Percentiles rank a stretch among this genome's conserved stretches.
These are phyloP conservation scores for Saccharum officinarum DNA, from an alignment of 176 grass and related monocot species.

Conservation along the genomic window DNA sequence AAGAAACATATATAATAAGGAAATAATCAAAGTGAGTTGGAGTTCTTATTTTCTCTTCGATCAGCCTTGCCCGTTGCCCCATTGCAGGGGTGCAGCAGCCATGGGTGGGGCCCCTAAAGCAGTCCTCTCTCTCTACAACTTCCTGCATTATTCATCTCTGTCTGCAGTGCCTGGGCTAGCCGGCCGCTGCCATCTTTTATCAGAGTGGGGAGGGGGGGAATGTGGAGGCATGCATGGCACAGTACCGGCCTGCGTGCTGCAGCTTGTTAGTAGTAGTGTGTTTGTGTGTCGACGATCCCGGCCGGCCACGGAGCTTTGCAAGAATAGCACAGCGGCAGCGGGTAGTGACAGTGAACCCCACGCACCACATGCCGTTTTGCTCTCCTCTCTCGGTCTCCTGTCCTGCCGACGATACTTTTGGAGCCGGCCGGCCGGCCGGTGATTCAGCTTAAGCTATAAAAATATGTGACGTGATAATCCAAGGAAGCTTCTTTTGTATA, in stretches of 20 bases:
- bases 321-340: not conserved
- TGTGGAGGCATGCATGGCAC: slow-evolving; percentile 76
- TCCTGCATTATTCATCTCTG: slow-evolving; percentile 61
- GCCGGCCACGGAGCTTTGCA: slow-evolving; percentile 29
- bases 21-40: slow-evolving; percentile 45
- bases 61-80: slow-evolving; percentile 29
- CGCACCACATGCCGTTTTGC: slow-evolving; percentile 61
- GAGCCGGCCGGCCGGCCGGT: too few relatives aligned
- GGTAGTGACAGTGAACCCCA: slow-evolving; percentile 23
- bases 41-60: slow-evolving; percentile 10
- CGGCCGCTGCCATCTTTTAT: slow-evolving; percentile 59
- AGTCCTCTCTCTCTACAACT: slow-evolving; percentile 14
- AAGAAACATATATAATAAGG: not conserved
- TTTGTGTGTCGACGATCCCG: slow-evolving; percentile 40
- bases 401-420: not conserved
- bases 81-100: slow-evolving; percentile 24
- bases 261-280: slow-evolving; percentile 1
- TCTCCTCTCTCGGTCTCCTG: not conserved
- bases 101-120: slow-evolving; percentile 25
- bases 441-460: too few relatives aligned
- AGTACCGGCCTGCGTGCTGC: not conserved
- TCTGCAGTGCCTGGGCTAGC: not conserved
- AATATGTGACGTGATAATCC: too few relatives aligned
- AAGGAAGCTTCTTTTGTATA: too few relatives aligned
- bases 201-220: slow-evolving; percentile 77